A percentile compares a stretch with the other conserved stretches of the same genome.
phyloP scores from a whole-genome alignment of 805 yeast genomes.

The Ogataea paradorogensis region DNA sequence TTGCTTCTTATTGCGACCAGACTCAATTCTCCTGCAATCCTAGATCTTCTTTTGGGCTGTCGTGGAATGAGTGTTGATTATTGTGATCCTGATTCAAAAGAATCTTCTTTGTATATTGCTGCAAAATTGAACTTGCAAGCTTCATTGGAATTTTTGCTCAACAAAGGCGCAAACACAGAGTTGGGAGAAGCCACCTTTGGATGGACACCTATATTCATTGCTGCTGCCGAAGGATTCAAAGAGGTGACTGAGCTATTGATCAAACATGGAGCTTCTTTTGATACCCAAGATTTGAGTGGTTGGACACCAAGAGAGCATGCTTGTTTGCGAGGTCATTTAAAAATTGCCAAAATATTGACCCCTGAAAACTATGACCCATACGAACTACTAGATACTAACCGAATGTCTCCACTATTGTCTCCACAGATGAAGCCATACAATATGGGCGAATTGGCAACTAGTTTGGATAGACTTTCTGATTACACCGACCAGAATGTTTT shows the following conservation, averaged over 20 bases:
- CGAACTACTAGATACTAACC: conserved; percentile 18
- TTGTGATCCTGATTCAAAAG: conserved; percentile 57
- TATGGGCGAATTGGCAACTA: conserved; percentile 20
- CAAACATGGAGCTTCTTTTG: conserved; percentile 49
- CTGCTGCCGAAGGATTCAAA: conserved; percentile 78
- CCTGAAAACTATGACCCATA: conserved; percentile 44
- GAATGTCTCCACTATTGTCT: conserved; percentile 27
- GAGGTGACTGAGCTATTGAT: conserved; percentile 57
- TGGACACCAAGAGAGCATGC: conserved; percentile 99
- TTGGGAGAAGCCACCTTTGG: conserved; percentile 76
- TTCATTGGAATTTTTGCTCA: conserved; percentile 53
- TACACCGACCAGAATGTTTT: conserved; percentile 17
- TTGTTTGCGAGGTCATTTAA: conserved; percentile 79
- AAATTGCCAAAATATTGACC: conserved; percentile 58
- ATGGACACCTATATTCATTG: conserved; percentile 91
- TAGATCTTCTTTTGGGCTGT: conserved; percentile 50
- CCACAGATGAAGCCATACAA: conserved; percentile 35
- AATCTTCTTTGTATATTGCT: conserved; percentile 83
- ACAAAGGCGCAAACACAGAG: conserved; percentile 67
- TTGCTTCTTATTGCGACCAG: conserved; percentile 67
- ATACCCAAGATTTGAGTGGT: conserved; percentile 74
- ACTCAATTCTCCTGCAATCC: conserved; percentile 55
- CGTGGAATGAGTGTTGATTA: conserved; percentile 64
- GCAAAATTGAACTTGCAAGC: conserved; percentile 56
- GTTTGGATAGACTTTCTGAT: conserved; percentile 28